A percentile compares a stretch with the other conserved stretches of the same genome.
phyloP scores from a whole-genome alignment of 2,329 filamentous ascomycete species.

The Chalaropsis thielavioides region DNA sequence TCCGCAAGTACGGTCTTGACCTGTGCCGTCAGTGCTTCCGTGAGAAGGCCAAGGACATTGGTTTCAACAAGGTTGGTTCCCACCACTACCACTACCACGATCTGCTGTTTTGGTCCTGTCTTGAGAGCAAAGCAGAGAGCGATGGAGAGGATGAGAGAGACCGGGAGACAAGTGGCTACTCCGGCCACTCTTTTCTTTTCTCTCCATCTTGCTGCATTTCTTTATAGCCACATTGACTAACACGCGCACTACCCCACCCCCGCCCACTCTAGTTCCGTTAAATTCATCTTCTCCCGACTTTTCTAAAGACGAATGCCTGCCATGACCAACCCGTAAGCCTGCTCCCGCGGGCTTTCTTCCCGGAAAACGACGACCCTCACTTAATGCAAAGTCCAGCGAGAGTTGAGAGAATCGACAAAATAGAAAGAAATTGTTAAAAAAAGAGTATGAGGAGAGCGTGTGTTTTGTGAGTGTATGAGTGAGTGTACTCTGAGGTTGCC shows the following conservation, averaged over 20 bases:
- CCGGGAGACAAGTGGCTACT: not conserved
- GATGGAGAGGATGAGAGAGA: not conserved
- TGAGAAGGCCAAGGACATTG: slow-evolving; percentile 58
- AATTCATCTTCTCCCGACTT: slow-evolving; percentile 18
- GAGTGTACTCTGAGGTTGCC: not conserved
- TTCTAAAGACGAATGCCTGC: slow-evolving; percentile 17
- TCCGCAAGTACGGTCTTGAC: slow-evolving; percentile 98
- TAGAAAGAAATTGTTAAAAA: slow-evolving; percentile 18
- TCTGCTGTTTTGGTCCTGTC: not conserved
- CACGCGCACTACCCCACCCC: not conserved
- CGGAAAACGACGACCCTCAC: slow-evolving; percentile 15
- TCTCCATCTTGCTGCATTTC: not conserved
- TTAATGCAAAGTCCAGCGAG: slow-evolving; percentile 17
- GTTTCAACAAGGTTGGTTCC: slow-evolving; percentile 51
- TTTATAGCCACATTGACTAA: slow-evolving; percentile 4
- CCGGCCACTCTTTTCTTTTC: not conserved
- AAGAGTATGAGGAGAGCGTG: not conserved
- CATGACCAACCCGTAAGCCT: slow-evolving; percentile 15
- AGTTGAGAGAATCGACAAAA: slow-evolving; percentile 17
- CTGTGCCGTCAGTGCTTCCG: slow-evolving; percentile 70
- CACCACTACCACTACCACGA: not conserved
- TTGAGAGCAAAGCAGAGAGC: not conserved
- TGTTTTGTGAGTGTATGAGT: not conserved
- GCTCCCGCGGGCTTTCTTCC: not conserved
- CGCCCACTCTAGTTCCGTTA: slow-evolving; percentile 15